Percentiles rank a stretch among this genome's conserved stretches.
These are phyloP conservation scores for Galerina marginata DNA, from an alignment of 768 basidiomycete species.

Conservation along the genomic window DNA sequence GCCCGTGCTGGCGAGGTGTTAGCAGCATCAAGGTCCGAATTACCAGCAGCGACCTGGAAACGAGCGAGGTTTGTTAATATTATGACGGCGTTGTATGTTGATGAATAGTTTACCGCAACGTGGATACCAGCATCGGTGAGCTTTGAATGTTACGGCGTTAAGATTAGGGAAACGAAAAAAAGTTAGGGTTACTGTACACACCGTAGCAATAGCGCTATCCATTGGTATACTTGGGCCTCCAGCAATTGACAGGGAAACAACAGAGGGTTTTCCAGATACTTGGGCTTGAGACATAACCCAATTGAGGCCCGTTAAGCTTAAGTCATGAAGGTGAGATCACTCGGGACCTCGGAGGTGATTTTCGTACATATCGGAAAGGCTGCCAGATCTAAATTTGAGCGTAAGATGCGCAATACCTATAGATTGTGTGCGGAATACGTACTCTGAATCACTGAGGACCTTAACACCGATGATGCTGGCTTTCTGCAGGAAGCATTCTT, in stretches of 20 bases:
- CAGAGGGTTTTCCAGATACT: slow-evolving; percentile 31
- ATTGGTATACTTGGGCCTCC: slow-evolving; percentile 32
- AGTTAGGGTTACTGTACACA: slow-evolving; percentile 4
- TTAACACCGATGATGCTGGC: slow-evolving; percentile 46
- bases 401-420: too few relatives aligned
- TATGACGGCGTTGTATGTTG: too few relatives aligned
- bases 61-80: background rate
- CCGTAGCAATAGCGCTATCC: slow-evolving; percentile 36
- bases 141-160: background rate
- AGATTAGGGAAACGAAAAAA: too few relatives aligned
- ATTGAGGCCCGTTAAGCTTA: slow-evolving; percentile 36
- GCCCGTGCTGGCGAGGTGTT: slow-evolving; percentile 33
- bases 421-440: background rate
- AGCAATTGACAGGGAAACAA: slow-evolving; percentile 44
- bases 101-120: slow-evolving; percentile 15
- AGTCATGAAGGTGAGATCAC: background rate
- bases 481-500: background rate
- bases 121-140: slow-evolving; percentile 34
- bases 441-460: slow-evolving; percentile 42
- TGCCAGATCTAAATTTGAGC: slow-evolving; percentile 7
- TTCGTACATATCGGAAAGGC: slow-evolving; percentile 11
- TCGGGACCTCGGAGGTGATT: background rate
- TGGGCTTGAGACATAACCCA: slow-evolving; percentile 30
- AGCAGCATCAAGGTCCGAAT: slow-evolving; percentile 29
- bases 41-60: slow-evolving; percentile 26